Conservation (phyloP, 2,329 filamentous ascomycete species). For the Pseudocercospora cruenta region DNA sequence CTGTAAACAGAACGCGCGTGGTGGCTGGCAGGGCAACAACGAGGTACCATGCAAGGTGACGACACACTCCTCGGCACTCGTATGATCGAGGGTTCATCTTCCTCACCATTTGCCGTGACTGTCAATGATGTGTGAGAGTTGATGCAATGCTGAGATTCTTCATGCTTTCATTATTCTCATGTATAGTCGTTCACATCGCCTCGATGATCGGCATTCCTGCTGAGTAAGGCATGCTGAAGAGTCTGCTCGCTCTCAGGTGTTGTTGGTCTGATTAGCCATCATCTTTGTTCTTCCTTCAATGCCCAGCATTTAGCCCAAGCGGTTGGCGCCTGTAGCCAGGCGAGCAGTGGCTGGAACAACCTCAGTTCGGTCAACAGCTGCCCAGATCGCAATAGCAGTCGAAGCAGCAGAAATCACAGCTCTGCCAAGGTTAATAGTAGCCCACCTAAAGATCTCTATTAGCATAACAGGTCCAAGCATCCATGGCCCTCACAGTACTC, state of each 20-base stretch:
- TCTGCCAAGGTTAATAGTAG: constrained; percentile 55
- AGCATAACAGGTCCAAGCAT: neutral
- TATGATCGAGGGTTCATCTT: neutral
- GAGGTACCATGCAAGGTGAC: neutral
- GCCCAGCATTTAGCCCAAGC: constrained; percentile 21
- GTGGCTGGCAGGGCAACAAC: constrained; percentile 5
- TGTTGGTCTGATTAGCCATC: neutral
- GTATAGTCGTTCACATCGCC: neutral
- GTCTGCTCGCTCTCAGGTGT: neutral
- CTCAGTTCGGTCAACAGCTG: constrained; percentile 34
- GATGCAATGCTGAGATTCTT: no score
- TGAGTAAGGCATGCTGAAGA: neutral
- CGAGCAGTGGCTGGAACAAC: constrained; percentile 31
- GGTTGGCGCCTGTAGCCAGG: constrained; percentile 32
- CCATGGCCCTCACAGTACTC: neutral
- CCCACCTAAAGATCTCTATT: constrained; percentile 46
- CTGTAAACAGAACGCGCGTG: neutral
- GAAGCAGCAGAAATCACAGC: constrained; percentile 34
- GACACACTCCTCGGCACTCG: neutral
- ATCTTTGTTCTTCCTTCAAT: neutral
- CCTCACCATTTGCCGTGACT: no score
- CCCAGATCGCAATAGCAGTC: constrained; percentile 34
- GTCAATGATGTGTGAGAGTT: no score
- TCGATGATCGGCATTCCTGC: neutral
- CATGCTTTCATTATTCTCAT: no score